Percentiles rank a stretch among this genome's conserved stretches.
These are phyloP conservation scores for Colletotrichum agaves DNA, from an alignment of 2,329 filamentous ascomycete genomes.

Conservation along the genomic window DNA sequence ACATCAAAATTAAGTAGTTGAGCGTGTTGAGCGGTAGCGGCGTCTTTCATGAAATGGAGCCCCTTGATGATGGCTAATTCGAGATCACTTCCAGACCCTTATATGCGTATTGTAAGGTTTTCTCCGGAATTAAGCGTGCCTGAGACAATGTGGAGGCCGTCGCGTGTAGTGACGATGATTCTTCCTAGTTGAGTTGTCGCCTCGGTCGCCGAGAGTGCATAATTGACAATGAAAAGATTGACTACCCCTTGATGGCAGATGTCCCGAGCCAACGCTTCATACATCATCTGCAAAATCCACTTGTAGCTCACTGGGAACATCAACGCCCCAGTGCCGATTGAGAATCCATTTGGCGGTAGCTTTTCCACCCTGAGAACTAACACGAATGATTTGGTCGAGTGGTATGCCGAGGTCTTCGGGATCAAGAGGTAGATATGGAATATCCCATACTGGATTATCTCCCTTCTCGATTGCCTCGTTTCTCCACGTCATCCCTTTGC, in stretches of 20 bases:
- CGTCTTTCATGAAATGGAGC: slow-evolving; percentile 21
- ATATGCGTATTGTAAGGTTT: not conserved
- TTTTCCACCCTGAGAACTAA: slow-evolving; percentile 16
- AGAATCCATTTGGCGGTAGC: slow-evolving; percentile 16
- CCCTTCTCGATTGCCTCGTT: not conserved
- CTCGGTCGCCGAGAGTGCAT: not conserved
- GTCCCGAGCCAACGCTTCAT: slow-evolving; percentile 21
- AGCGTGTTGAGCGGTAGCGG: not conserved
- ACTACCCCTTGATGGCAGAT: slow-evolving; percentile 20
- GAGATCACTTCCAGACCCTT: slow-evolving; percentile 6
- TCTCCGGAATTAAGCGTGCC: slow-evolving; percentile 6
- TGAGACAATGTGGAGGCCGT: not conserved
- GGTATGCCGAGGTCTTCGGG: slow-evolving; percentile 10
- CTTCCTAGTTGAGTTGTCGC: not conserved
- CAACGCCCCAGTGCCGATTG: not conserved
- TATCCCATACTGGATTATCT: slow-evolving; percentile 4
- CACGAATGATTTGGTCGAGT: slow-evolving; percentile 14
- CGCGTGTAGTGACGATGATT: not conserved
- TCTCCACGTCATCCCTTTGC: slow-evolving; percentile 7
- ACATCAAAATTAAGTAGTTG: not conserved
- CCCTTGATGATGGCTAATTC: slow-evolving; percentile 13
- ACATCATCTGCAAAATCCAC: slow-evolving; percentile 25
- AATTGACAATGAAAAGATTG: slow-evolving; percentile 18
- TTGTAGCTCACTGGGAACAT: slow-evolving; percentile 16
- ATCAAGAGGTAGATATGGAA: slow-evolving; percentile 21